Base-by-base conservation (phyloP, 352 stramenopile species). In the Phytopythium helicoides region DNA sequence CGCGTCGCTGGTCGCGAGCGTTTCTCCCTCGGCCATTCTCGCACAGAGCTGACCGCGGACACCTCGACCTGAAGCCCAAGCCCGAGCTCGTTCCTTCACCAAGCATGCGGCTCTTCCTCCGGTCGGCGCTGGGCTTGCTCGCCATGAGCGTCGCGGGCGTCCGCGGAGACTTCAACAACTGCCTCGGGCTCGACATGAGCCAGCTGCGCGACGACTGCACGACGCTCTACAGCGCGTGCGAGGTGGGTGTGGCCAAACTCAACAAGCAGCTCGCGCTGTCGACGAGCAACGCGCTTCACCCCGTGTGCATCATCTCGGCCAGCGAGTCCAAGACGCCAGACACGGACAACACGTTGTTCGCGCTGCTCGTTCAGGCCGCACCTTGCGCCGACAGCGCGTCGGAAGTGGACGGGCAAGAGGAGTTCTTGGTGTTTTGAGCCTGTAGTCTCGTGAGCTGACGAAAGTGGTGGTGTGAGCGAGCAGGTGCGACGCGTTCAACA, bases 291-390 rank as follows among this genome's bases (percentile, higher is more conserved):
- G 25, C 36, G 21, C 72, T 79, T 35, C 66, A 74, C 37, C 68
- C 75, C 6, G 77, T 89, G 36, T 86, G 68, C 52, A 46, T 91
- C 47, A 62, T 88, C 16, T 88, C 80, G 22, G 80, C 80, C n/a
- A 87, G 69, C 37, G 62, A 85, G 35, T 83, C 73, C 21, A 64
- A 58, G 51, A 65, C 52, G 23, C 58, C 70, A 39, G 33, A 55
- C 31, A 64, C 66, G 6, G 71, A 73, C 15, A 62, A 60, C 51
- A 80, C 63, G 31, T 68, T 74, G 37, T 64, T 84, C 25, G 72
- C 73, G 5, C 72, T 87, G 66, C 63, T 87, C 28, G 57, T 82
- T 37, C 73, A 87, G 28, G 38, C 87, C 15, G 74, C 74, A 21
- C 73, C 79, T 15, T 58, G 83, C 15, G 57, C 45, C 0, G 41